phyloP scores from a whole-genome alignment of 139 green algal genomes.

The Coccomyxa sp. region DNA sequence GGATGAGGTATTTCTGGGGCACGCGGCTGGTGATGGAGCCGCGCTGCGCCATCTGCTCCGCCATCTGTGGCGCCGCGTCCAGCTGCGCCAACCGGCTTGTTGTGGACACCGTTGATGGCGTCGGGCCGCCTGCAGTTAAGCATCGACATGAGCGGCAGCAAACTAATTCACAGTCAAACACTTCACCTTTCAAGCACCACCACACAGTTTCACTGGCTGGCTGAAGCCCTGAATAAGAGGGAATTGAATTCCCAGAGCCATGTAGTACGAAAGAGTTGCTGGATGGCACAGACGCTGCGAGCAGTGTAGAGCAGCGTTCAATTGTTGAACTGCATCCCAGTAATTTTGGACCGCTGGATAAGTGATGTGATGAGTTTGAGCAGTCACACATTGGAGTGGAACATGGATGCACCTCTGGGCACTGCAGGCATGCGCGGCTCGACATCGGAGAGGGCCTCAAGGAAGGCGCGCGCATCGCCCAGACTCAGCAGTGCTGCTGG shows the following conservation, averaged over 20 bases:
- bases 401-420: background rate
- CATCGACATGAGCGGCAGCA: too few species aligned
- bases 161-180: too few species aligned
- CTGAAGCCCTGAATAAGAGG: too few species aligned
- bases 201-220: too few species aligned
- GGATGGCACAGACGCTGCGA: too few species aligned
- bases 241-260: too few species aligned
- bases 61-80: constrained; percentile 35
- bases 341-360: background rate
- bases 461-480: constrained; percentile 64
- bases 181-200: too few species aligned
- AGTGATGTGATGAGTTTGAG: background rate
- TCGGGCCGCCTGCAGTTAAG: background rate
- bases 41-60: constrained; percentile 58
- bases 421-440: too few species aligned
- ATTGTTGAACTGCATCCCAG: too few species aligned
- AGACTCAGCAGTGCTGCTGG: constrained; percentile 68
- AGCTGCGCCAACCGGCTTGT: background rate
- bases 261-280: too few species aligned
- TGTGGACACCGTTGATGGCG: background rate
- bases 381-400: background rate
- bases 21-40: constrained; percentile 37
- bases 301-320: too few species aligned
- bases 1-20: constrained; percentile 79
- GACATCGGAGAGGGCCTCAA: background rate